phyloP scores from a whole-genome alignment of 2,329 filamentous ascomycete species.

The Endothia cerciana region DNA sequence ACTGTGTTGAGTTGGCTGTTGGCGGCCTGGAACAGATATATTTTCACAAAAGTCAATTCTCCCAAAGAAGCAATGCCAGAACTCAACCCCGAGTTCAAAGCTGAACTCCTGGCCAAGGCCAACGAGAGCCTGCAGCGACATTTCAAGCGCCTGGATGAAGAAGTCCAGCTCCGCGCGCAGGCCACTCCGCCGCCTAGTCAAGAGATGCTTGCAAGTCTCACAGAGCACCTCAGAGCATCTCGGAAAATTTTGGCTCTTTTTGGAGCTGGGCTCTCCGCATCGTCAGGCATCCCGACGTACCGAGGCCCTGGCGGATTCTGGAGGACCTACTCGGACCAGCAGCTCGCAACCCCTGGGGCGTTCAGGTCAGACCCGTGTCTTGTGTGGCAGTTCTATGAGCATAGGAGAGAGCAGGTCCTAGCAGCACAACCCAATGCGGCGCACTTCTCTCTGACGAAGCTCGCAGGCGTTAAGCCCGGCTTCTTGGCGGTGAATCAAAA shows the following conservation, averaged over 20 bases:
- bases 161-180: not conserved
- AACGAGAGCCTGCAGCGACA: conserved; percentile 6
- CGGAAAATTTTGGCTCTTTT: conserved; percentile 4
- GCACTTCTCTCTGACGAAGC: not conserved
- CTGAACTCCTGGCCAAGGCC: conserved; percentile 12
- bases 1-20: not conserved
- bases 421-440: conserved; percentile 9
- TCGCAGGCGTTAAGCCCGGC: not conserved
- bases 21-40: not conserved
- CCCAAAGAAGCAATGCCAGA: not conserved
- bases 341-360: conserved; percentile 9
- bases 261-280: conserved; percentile 7
- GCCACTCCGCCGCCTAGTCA: not conserved
- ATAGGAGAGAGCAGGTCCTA: not conserved
- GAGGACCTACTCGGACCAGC: conserved; percentile 7
- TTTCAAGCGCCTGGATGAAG: not conserved
- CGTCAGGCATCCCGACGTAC: conserved; percentile 12
- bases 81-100: conserved; percentile 8
- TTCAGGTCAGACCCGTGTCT: conserved; percentile 5
- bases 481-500: conserved; percentile 5
- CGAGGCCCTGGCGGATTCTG: conserved; percentile 7
- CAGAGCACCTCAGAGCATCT: not conserved
- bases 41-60: not conserved
- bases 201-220: conserved; percentile 7
- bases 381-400: conserved; percentile 17